Evolutionary conservation across 2,329 filamentous ascomycete genomes (phyloP), one percentile per base, ranked within the genome.

Genomic region (Magnaporthiopsis incrustans): DNA sequence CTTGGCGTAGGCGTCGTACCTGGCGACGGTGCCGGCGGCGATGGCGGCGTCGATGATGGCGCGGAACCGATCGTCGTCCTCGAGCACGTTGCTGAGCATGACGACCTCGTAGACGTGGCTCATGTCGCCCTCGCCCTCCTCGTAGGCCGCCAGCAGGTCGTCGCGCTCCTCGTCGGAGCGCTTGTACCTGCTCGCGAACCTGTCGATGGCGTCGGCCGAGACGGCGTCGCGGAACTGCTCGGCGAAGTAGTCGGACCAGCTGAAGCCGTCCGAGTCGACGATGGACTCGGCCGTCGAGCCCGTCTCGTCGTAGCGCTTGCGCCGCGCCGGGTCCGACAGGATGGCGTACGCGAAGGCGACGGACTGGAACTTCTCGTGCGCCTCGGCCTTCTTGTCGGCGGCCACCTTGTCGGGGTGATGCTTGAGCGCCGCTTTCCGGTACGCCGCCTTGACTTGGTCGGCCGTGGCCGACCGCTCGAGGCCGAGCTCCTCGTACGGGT

Each of bases 321-420:
- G 90, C 63, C 95, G 87, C 26, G 82, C 81, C 27, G 89, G 82
- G 70, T 97, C 91, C 38, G 91, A 97, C 50, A 99, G 89, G 61
- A 99, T 85, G 44, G 92, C 94, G 73, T 98, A 97, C 63, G 95
- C 94, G 71, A 97, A 94, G 30, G 94, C 94, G 69, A 99, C 87
- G 69, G 89, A 82, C 76, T 99, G 95, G 75, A 99, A 99, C 63
- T 85, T 89, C 66, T 82, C 81, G 70, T 97, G 89, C 2, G 95
- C 94, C 57, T 83, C 78, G 32, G 87, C 82, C 72, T 91, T 92
- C 63, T 88, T 78, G 27, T 86, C 82, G 1, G 84, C 80, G 22
- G 85, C 69, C 4, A 87, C 91, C 79, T 97, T 97, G 82, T 97
- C 92, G 89, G 91, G 91, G 71, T 99, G 95, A 70, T 93, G 85